Evolutionary conservation across 176 grass and related monocot species (phyloP), one percentile per base, ranked within the genome.

Genomic region (Rhynchospora pubera): DNA sequence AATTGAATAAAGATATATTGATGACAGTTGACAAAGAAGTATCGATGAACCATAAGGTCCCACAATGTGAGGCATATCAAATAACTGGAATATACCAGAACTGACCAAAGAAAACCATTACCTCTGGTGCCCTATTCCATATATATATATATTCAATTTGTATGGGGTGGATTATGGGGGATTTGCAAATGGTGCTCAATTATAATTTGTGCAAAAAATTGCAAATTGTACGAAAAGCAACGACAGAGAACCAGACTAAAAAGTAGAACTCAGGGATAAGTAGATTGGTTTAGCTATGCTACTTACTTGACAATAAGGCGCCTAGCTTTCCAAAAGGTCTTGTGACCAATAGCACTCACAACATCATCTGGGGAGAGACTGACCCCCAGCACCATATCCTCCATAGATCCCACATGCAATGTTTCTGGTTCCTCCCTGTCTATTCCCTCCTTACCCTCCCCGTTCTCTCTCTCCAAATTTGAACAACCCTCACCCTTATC

Each of bases 241-340:
- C 12, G 22, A 55, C 24, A 55, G 4, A 21, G 18, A 18, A 30
- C 30, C 23, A 55, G 13, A 55, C n/a, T 55, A 30, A 32, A 69
- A 76, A 55, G 5, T 53, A 3, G 22, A 47, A 45, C 9, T 50
- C 69, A 51, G 19, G 19, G 11, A 75, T 21, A 52, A 77, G 48
- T 77, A 77, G 55, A 75, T 30, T 56, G 24, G 14, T 6, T 18
- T 79, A 71, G 32, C 6, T 53, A 52, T 61, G 7, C 39, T 58
- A 84, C 89, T 90, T 89, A 97, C 94, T 92, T 90, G 26, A 90
- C 80, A 63, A 97, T 97, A 70, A 90, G 88, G 83, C 87, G 86
- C 86, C 93, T 93, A n/a, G 93, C 90, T 97, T 97, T 97, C 88
- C 88, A 92, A 65, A 97, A 97, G 84, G 88, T 82, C 57, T 93